Percentiles rank a stretch among this genome's conserved stretches.
phyloP scores from a whole-genome alignment of 148 eudicot species.

The Oxyria digyna region DNA sequence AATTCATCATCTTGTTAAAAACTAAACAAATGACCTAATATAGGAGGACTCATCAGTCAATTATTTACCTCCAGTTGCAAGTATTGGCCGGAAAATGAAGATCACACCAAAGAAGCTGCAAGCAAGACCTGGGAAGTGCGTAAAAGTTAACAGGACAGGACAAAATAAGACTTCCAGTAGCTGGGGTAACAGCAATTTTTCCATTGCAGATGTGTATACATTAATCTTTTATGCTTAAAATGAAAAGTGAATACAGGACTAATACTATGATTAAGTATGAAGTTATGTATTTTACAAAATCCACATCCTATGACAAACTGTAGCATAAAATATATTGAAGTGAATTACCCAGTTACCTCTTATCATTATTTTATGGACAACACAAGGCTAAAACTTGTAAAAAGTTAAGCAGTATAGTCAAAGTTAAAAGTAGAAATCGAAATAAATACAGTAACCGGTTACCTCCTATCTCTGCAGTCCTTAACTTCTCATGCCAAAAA shows the following conservation, averaged over 20 bases:
- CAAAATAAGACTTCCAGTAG: background rate
- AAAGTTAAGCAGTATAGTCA: background rate
- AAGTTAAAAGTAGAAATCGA: background rate
- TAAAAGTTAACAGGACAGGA: background rate
- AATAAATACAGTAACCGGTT: background rate
- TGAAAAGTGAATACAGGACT: too few relatives aligned
- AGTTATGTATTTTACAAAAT: background rate
- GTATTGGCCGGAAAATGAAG: conserved; percentile 34
- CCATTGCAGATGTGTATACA: background rate
- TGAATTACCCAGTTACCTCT: background rate
- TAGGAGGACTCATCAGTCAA: background rate
- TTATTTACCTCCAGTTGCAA: conserved; percentile 32
- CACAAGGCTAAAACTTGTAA: background rate
- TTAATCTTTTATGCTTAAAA: background rate
- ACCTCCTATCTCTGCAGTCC: conserved; percentile 43
- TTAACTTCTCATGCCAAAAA: conserved; percentile 39
- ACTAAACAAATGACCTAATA: background rate
- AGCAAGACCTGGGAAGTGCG: conserved; percentile 36
- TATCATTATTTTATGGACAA: background rate
- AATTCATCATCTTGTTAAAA: background rate
- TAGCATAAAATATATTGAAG: background rate
- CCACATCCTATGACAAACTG: background rate
- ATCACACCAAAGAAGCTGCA: conserved; percentile 51
- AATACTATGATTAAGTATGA: background rate
- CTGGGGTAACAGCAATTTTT: background rate